Base-by-base conservation (phyloP, 2,329 filamentous ascomycete genomes). In the Monilinia aucupariae region DNA sequence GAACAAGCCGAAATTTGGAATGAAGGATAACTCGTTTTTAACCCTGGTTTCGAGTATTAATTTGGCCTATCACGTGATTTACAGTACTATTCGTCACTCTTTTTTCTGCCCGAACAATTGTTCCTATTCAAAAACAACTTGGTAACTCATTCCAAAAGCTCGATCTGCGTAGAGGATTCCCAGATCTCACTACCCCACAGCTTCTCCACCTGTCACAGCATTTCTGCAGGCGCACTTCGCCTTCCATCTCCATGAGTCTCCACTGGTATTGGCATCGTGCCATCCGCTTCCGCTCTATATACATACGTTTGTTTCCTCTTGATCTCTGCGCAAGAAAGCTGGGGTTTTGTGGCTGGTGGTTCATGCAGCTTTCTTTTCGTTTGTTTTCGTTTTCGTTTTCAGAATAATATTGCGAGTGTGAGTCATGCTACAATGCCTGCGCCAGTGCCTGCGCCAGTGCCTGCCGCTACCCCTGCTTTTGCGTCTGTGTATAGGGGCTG, bases 271-370 rank as follows among this genome's bases (percentile, higher is more conserved):
- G 41, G 13, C 17, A 39, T 30, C 12, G 50, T 27, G 4, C 27
- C 27, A 39, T 61, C 59, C 13, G 27, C 41, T 56, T 61, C 59
- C 25, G 27, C 50, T 47, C 43, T 32, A 17, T 48, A n/a, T 39
- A 27, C 50, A 47, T 55, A 25, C 17, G 7, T 43, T 8, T 3
- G 48, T 53, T 34, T 52, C 5, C 25, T 47, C 6, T n/a, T 12
- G 2, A 22, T 13, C 3, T 34, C 20, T 32, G 17, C 25, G 6
- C 20, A 25, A 8, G 13, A 5, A 25, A 15, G 12, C 2, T 43
- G 25, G 15, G 7, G 25, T 17, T 43, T 48, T 22, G 39, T 32
- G n/a, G 25, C 20, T 34, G 13, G 30, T 7, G 34, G 54, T 34
- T 25, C 54, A 20, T 47, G 8, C 41, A 25, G 15, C 13, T 17